phyloP scores from a whole-genome alignment of 164 flowering plant species.

The Annona squamosa region DNA sequence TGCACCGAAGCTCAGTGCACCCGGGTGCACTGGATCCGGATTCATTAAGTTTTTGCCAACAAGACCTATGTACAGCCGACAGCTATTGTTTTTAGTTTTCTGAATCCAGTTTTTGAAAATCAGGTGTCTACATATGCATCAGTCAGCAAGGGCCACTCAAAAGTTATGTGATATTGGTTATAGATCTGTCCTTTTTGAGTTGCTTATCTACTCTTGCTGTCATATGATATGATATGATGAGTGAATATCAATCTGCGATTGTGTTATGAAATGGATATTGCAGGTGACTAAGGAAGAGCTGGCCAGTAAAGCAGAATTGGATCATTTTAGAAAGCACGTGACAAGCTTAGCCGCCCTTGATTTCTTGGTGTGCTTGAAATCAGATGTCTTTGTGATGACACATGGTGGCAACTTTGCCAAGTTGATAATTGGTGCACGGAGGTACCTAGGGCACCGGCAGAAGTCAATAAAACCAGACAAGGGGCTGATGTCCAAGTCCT shows the following conservation, averaged over 20 bases:
- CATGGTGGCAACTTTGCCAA: constrained; percentile 98
- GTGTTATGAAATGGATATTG: background rate
- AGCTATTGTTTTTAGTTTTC: background rate
- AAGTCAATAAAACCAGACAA: constrained; percentile 98
- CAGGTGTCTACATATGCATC: background rate
- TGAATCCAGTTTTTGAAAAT: background rate
- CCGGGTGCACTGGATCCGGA: too few species aligned
- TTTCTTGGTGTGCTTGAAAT: constrained; percentile 90
- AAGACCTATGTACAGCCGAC: too few species aligned
- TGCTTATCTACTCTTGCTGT: background rate
- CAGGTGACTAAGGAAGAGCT: constrained; percentile 96
- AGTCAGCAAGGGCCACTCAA: background rate
- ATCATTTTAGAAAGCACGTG: constrained; percentile 77
- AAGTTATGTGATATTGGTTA: too few species aligned
- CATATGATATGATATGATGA: background rate
- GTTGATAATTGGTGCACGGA: constrained; percentile 80
- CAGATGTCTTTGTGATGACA: constrained; percentile 97
- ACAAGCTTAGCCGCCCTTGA: constrained; percentile 97
- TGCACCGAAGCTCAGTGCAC: too few species aligned
- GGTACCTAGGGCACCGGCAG: constrained; percentile 86
- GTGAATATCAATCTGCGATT: background rate
- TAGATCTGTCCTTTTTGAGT: too few species aligned
- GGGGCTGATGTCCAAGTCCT: constrained; percentile 96
- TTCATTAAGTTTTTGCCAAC: too few species aligned
- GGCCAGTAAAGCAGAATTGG: constrained; percentile 71